Evolutionary conservation across 225 moss, liverwort and hornwort species (phyloP), one percentile per base, ranked within the genome.

Genomic region (Lunularia cruciata): DNA sequence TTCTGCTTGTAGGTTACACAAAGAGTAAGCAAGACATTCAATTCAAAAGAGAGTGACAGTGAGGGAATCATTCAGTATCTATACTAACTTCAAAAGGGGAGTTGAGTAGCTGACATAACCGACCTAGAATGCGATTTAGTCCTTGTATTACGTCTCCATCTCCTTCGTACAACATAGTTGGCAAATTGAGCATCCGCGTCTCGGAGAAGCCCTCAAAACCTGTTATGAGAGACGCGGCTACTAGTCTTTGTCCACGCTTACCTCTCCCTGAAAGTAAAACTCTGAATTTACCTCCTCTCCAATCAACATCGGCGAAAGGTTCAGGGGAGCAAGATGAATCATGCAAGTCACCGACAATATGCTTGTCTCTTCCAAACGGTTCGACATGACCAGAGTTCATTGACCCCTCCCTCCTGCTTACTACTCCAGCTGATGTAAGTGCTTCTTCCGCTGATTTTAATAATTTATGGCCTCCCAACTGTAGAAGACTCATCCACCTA

Each of bases 151-250:
- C 70, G 58, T 85, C 85, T 70, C 89, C 89, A 70, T 77, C 81
- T 73, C 89, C 89, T 72, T 87, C 89, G 81, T 83, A 81, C 73
- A 90, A 81, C 87, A 90, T 90, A 58, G 89, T 87, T 65, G 89
- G 89, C 71, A 90, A 81, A 82, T 84, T 90, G 57, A 90, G 67
- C 75, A 81, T 90, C 62, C 83, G 81, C 56, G 79, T 85, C 69
- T 87, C 87, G 49, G 79, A 81, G 66, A 79, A 59, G 69, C 86
- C 88, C 73, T 86, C 86, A 55, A 85, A 84, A 49, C 84, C 86
- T 78, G 73, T 74, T 46, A 85, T 59, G 34, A 86, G 32, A 46
- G 90, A 86, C 34, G 84, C 86, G 20, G 88, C 83, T 69, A 91
- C 81, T 74, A 84, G 76, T 70, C 77, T 84, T 67, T 86, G 88